Percentiles rank a stretch among this genome's conserved stretches.
Conservation (phyloP, 129 eudicot species). For the Flaveria robusta region DNA sequence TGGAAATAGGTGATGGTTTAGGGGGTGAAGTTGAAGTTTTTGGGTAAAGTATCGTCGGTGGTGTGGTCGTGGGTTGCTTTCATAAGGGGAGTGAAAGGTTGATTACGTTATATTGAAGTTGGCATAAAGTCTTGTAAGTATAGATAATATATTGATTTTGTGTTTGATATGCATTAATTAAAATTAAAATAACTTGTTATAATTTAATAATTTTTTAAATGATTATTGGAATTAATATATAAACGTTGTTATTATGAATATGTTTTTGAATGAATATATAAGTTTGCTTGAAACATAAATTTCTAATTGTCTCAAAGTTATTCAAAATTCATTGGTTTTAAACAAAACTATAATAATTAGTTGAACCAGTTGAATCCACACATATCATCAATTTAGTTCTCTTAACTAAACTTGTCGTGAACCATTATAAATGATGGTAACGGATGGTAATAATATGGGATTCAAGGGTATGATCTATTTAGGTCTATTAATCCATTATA, state of each 20-base stretch:
- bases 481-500: too few species aligned
- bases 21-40: constrained; percentile 16
- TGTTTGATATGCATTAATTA: background rate
- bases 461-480: too few species aligned
- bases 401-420: too few species aligned
- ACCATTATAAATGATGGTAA: too few species aligned
- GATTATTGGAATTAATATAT: background rate
- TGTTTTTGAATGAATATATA: background rate
- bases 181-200: background rate
- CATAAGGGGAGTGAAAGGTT: constrained; percentile 34
- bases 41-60: constrained; percentile 46
- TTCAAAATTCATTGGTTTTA: too few species aligned
- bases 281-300: too few species aligned
- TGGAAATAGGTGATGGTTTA: constrained; percentile 12
- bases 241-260: background rate
- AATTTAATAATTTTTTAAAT: background rate
- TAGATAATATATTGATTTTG: background rate
- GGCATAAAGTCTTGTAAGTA: background rate
- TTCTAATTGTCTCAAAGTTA: too few species aligned
- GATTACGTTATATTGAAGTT: constrained; percentile 23
- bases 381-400: too few species aligned
- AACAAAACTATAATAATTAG: too few species aligned
- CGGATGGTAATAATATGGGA: too few species aligned
- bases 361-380: too few species aligned
- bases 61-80: constrained; percentile 40